Percentiles rank a stretch among this genome's conserved stretches.
Conservation (phyloP, 306 rosid genomes). For the Pyrus pyrifolia region DNA sequence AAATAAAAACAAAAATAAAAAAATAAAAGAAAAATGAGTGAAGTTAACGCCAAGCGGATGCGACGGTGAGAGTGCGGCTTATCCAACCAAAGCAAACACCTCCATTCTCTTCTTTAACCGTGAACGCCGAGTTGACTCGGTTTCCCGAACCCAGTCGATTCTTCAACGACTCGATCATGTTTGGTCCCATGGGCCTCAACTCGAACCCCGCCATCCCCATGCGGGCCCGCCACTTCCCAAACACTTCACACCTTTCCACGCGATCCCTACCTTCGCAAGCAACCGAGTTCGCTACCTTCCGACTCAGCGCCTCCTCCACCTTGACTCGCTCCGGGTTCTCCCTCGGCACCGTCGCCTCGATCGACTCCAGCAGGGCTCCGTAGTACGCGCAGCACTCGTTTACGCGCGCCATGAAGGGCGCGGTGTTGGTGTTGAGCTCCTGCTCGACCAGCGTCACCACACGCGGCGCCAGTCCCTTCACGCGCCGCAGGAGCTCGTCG, state of each 20-base stretch:
- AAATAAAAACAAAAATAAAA: background rate
- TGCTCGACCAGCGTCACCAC: slow-evolving; percentile 74
- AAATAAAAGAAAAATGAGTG: slow-evolving; percentile 7
- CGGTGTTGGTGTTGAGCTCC: slow-evolving; percentile 79
- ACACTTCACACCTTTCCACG: slow-evolving; percentile 82
- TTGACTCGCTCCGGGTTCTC: slow-evolving; percentile 37
- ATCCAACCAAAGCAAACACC: slow-evolving; percentile 80
- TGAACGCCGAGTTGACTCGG: slow-evolving; percentile 52
- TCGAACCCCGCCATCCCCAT: slow-evolving; percentile 92
- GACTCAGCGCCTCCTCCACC: slow-evolving; percentile 60
- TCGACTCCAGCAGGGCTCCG: slow-evolving; percentile 49
- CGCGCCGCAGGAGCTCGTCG: slow-evolving; percentile 77
- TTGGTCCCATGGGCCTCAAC: slow-evolving; percentile 49
- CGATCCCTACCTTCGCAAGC: slow-evolving; percentile 92
- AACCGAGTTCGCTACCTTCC: slow-evolving; percentile 48
- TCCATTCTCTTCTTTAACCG: slow-evolving; percentile 67
- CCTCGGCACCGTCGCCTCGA: slow-evolving; percentile 25
- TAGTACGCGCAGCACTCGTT: slow-evolving; percentile 52
- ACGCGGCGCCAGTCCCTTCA: slow-evolving; percentile 52
- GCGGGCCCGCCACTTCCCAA: slow-evolving; percentile 93
- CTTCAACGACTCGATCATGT: slow-evolving; percentile 43
- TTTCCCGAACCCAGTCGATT: slow-evolving; percentile 14
- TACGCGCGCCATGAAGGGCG: slow-evolving; percentile 71
- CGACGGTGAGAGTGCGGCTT: slow-evolving; percentile 80
- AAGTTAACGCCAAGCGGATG: slow-evolving; percentile 94